Base-by-base conservation (phyloP, 2,329 filamentous ascomycete genomes). In the Ascochyta lentis region DNA sequence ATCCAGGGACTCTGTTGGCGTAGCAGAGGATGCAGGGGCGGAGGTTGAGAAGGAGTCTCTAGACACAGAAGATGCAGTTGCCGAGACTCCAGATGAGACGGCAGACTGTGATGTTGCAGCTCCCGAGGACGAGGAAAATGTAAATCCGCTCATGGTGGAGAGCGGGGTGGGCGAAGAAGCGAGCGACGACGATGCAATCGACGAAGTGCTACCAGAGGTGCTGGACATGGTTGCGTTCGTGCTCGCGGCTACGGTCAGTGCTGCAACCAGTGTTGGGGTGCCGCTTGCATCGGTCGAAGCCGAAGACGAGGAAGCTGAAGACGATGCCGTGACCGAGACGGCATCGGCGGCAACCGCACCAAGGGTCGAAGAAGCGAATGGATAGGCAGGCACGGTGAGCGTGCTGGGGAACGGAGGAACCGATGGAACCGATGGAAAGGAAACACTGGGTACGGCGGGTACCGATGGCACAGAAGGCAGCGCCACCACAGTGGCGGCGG, bases 351-450 rank as follows among this genome's bases (percentile, higher is more conserved):
- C 38, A n/a, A 50, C 54, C 19, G 42, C 56, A 29, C 61, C 51
- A 8, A 60, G 57, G 35, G n/a, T 46, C 31, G 61, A 61, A n/a
- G 72, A 66, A 22, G 70, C 62, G 39, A 58, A 75, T 27, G 73
- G 74, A 50, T 71, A 75, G 6, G 69, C 61, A 13, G 72, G 72
- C 2, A 76, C 73, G 2, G 67, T 61, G 31, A 76, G 58, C 31
- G 73, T 64, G 54, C 60, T 71, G 1, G 75, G 74, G 48, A 76
- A 77, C 12, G 69, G 57, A 31, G 72, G 72, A 8, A 76, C 73
- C 2, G 72, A 51, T 7, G 73, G 73, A 8, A 73, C 71, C 12
- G 56, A 54, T 38, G 68, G 68, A 7, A 69, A 29, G 3, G 56
- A 35, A 24, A 39, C 35, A 3, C 53, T 58, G 5, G 61, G 53